Conservation (phyloP, 208 protist genomes). For the Angomonas deanei region DNA sequence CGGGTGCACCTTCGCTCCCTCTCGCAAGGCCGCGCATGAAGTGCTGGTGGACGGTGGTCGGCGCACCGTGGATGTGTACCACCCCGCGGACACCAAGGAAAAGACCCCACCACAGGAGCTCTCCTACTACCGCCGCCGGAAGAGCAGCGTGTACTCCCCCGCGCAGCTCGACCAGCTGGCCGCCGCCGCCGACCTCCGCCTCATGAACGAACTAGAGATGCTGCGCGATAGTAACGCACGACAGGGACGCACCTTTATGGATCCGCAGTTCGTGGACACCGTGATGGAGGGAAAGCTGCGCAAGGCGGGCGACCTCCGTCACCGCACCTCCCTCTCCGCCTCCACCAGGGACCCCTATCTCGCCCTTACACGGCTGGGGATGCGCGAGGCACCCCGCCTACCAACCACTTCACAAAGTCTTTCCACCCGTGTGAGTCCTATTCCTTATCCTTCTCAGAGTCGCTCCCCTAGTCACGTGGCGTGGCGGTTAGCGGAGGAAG, state of each 20-base stretch:
- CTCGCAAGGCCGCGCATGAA: constrained; percentile 11
- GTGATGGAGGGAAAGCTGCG: neutral
- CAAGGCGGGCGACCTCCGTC: neutral
- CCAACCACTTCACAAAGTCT: neutral
- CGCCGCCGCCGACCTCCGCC: constrained; percentile 43
- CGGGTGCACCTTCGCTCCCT: constrained; percentile 43
- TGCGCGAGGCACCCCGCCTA: constrained; percentile 2
- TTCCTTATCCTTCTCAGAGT: neutral
- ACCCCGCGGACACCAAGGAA: neutral
- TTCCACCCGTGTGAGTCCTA: neutral
- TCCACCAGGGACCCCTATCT: neutral
- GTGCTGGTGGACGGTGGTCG: neutral
- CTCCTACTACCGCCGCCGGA: constrained; percentile 6
- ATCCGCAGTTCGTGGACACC: constrained; percentile 17
- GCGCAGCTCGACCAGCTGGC: constrained; percentile 34
- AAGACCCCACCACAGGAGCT: neutral
- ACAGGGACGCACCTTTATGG: constrained; percentile 30
- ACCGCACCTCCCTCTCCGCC: neutral
- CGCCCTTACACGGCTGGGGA: neutral
- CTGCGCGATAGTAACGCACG: no score
- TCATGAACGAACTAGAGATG: constrained; percentile 65
- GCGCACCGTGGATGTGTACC: constrained; percentile 2
- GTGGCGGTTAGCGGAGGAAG: neutral
- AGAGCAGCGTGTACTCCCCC: constrained; percentile 5
- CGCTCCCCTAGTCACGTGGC: neutral